Evolutionary conservation across 2,329 filamentous ascomycete species (phyloP), one percentile per base, ranked within the genome.

Genomic region (Ophiocordyceps camponoti-floridani): DNA sequence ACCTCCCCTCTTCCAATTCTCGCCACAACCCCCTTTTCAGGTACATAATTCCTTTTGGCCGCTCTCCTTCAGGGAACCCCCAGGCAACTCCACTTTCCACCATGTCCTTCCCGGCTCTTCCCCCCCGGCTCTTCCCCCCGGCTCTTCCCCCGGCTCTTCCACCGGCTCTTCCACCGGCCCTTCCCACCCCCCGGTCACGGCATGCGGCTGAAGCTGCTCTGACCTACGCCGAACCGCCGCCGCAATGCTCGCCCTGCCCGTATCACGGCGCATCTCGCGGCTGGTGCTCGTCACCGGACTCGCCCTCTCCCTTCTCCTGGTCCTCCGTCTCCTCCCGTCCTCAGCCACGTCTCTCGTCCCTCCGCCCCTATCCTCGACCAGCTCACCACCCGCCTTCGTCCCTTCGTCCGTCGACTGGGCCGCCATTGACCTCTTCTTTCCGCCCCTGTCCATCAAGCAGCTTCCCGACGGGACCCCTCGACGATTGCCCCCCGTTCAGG

Each of bases 341-440:
- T 42, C 47, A 43, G 19, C 46, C 19, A 41, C 41, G 38, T 16
- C 48, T 13, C 33, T 41, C 26, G 11, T 19, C 10, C 27, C 28
- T 6, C 45, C 44, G 35, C 44, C 43, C 42, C 42, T 33, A 31
- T 23, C 42, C 23, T 43, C 41, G n/a, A 14, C 41, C 23, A 10
- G 14, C 18, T 35, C 40, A n/a, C 33, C 6, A 27, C 43, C 52
- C 13, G 43, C 35, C 12, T 58, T 57, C 46, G 44, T 50, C 2
- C 45, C 51, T 18, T 55, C 56, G 42, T 50, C 51, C 14, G 54
- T 58, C 47, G 53, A 62, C 46, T 64, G 62, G 61, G 47, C 57
- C 1, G 46, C 45, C 0, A 49, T 53, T 1, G 45, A 45, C 11
- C 50, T 56, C 16, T 54, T 56, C 40, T 45, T 59, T 47, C 59